Evolutionary conservation across 441 rosid species (phyloP), one percentile per base, ranked within the genome.

Genomic region (Corymbia citriodora): DNA sequence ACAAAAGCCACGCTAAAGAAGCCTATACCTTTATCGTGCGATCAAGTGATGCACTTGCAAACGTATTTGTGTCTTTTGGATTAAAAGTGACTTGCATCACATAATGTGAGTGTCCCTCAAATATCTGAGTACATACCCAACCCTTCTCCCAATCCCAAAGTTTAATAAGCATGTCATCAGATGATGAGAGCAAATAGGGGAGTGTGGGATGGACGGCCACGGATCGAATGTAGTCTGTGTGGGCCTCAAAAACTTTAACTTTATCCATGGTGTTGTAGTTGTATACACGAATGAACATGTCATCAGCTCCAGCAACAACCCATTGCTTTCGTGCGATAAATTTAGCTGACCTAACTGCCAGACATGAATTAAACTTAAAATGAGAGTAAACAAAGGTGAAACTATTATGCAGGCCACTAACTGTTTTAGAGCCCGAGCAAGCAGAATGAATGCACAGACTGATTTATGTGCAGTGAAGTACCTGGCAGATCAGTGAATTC

Each of bases 81-180:
- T 96, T 96, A 92, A 98, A 95, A 54, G 97, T 94, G 13, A 95
- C 97, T 92, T 98, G 97, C 99, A 98, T 98, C 86, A 98, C 99
- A 91, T 97, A 96, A 93, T 97, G 99, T 40, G 96, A 94, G 90
- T 98, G 99, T 6, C 99, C 99, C 93, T 96, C 96, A 89, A 98
- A 98, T 55, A 95, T 93, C 90, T 92, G 96, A 88, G 94, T 91
- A 89, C 99, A 97, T 36, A 91, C 90, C 98, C 99, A 98, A 68
- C 94, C 97, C 91, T 98, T 98, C 91, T 96, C 99, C 99, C 99
- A 96, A 82, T 98, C 98, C 99, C 99, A 98, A 85, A 96, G 96
- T 93, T 98, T 98, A 90, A 98, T 95, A 90, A 96, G 98, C 97
- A 95, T 98, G 93, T 97, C 99, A 94, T 98, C 99, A 16, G 99